Percentiles rank a stretch among this genome's conserved stretches.
These are phyloP conservation scores for Reutealis trisperma DNA, from an alignment of 345 rosid genomes.

Conservation along the genomic window DNA sequence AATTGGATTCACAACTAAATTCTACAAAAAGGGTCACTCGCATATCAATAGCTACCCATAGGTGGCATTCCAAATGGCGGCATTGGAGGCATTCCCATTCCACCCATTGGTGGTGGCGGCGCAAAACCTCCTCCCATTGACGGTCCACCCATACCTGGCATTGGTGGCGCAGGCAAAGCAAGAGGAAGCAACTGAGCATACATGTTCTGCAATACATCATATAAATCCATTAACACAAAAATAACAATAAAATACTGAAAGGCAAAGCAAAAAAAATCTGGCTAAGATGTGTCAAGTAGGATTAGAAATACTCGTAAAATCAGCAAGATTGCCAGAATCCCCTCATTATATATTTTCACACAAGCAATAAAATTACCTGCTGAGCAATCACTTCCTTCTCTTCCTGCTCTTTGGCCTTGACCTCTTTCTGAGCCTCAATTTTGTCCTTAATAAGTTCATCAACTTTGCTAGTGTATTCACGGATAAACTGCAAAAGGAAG, in stretches of 20 bases:
- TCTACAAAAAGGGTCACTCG: constrained; percentile 13
- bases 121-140: constrained; percentile 31
- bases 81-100: constrained; percentile 38
- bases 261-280: too few relatives aligned
- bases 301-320: neutral
- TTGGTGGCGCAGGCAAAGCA: constrained; percentile 32
- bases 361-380: constrained; percentile 48
- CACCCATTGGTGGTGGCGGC: constrained; percentile 32
- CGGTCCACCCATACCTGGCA: constrained; percentile 34
- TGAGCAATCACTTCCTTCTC: constrained; percentile 81
- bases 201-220: constrained; percentile 28
- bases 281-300: neutral
- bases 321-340: too few relatives aligned
- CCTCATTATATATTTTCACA: too few relatives aligned
- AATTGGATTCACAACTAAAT: constrained; percentile 18
- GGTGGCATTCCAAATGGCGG: constrained; percentile 35
- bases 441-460: constrained; percentile 81
- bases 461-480: constrained; percentile 77
- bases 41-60: constrained; percentile 28
- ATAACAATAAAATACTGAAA: neutral
- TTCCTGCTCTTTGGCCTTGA: constrained; percentile 68
- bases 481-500: constrained; percentile 54
- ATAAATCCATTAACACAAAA: neutral
- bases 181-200: constrained; percentile 36
- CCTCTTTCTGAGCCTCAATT: constrained; percentile 67